A percentile compares a stretch with the other conserved stretches of the same genome.
Evolutionary conservation across 805 yeast genomes (phyloP).

Genomic region (Komagataella kurtzmanii): DNA sequence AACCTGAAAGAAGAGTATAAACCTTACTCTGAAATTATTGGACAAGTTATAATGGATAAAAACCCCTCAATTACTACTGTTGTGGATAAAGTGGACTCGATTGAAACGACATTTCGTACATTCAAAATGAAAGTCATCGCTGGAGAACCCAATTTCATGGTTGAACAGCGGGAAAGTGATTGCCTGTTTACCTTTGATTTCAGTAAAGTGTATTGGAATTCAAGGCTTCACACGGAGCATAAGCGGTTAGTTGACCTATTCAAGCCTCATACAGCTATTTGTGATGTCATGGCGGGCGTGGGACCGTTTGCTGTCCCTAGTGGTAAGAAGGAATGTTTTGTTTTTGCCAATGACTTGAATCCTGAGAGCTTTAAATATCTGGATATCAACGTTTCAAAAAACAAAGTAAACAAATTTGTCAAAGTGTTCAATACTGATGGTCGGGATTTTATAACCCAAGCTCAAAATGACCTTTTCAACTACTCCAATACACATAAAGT

Average conservation of each 20-base stretch:
- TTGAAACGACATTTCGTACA: conserved; percentile 80
- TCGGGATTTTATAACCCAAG: conserved; percentile 55
- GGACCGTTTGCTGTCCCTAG: conserved; percentile 98
- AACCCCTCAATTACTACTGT: conserved; percentile 74
- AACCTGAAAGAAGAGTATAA: conserved; percentile 75
- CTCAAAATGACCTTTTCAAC: conserved; percentile 20
- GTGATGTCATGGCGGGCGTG: conserved; percentile 97
- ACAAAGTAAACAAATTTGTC: conserved; percentile 50
- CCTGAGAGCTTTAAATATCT: conserved; percentile 74
- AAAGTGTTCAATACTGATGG: conserved; percentile 69
- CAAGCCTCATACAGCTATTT: conserved; percentile 58
- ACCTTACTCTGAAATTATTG: conserved; percentile 71
- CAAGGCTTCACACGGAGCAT: conserved; percentile 89
- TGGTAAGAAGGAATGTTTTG: conserved; percentile 68
- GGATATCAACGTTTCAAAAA: conserved; percentile 44
- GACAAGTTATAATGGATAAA: conserved; percentile 83
- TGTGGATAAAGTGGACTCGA: conserved; percentile 81
- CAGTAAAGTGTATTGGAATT: conserved; percentile 93
- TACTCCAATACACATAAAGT: conserved; percentile 10
- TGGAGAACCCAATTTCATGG: conserved; percentile 63
- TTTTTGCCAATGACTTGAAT: conserved; percentile 86
- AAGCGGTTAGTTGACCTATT: conserved; percentile 51
- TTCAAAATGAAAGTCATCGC: conserved; percentile 91
- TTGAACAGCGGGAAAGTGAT: conserved; percentile 78
- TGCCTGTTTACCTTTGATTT: conserved; percentile 84